These are phyloP conservation scores for Paspalum vaginatum DNA, from an alignment of 176 grass and related monocot genomes.

Conservation along the genomic window DNA sequence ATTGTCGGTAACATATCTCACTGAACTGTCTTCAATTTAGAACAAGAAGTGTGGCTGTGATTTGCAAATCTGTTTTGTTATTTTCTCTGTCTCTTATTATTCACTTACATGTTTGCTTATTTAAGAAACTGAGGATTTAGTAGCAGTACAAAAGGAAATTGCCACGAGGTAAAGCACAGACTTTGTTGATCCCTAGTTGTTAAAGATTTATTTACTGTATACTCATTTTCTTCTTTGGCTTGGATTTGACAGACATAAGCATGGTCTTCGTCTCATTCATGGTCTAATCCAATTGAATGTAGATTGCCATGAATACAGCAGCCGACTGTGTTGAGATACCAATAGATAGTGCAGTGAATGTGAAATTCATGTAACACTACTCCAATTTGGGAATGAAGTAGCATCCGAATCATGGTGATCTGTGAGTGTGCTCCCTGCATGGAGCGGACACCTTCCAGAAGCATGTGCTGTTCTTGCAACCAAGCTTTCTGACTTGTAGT, in stretches of 20 bases:
- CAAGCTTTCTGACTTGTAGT: too few relatives aligned
- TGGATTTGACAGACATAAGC: conserved; percentile 68
- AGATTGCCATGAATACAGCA: conserved; percentile 46
- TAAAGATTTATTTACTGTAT: conserved; percentile 31
- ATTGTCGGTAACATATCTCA: background rate
- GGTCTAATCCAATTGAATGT: conserved; percentile 71
- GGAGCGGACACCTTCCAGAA: too few relatives aligned
- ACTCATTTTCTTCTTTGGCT: conserved; percentile 46
- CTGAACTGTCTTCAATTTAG: background rate
- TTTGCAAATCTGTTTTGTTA: conserved; percentile 12
- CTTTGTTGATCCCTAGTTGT: conserved; percentile 22
- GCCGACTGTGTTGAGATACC: conserved; percentile 79
- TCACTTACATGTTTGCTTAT: conserved; percentile 33
- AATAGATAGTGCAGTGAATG: conserved; percentile 88
- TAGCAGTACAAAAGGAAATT: conserved; percentile 75
- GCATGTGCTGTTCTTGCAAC: too few relatives aligned
- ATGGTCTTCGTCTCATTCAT: conserved; percentile 66
- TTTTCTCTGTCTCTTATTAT: conserved; percentile 4
- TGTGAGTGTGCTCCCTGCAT: too few relatives aligned
- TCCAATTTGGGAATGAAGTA: conserved; percentile 85
- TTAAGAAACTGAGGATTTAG: conserved; percentile 82
- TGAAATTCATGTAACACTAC: conserved; percentile 85
- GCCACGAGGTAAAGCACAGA: conserved; percentile 47
- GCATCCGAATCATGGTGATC: conserved; percentile 93
- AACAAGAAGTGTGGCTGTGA: background rate